phyloP scores from a whole-genome alignment of 2,329 filamentous ascomycete genomes.

The Curvularia spicifera region DNA sequence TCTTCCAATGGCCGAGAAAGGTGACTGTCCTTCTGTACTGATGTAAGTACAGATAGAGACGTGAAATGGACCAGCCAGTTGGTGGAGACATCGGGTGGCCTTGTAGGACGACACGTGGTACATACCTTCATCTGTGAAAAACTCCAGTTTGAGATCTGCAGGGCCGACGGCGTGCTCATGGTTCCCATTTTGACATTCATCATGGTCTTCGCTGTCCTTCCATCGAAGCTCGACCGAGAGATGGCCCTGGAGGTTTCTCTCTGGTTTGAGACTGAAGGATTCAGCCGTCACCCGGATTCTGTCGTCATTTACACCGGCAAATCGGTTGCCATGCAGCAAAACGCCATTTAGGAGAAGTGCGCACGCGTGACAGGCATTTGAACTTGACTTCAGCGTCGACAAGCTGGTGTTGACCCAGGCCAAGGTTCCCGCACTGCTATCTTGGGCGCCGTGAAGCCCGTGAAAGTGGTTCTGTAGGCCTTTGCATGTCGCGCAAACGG shows the following conservation, averaged over 20 bases:
- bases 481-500: slow-evolving; percentile 43
- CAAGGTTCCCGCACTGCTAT: slow-evolving; percentile 23
- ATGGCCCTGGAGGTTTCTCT: slow-evolving; percentile 36
- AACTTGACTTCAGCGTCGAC: slow-evolving; percentile 38
- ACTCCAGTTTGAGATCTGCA: slow-evolving; percentile 47
- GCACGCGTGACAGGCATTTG: slow-evolving; percentile 41
- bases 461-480: slow-evolving; percentile 42
- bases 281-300: slow-evolving; percentile 37
- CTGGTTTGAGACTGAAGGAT: slow-evolving; percentile 28
- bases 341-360: slow-evolving; percentile 44
- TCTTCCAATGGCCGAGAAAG: slow-evolving; percentile 45
- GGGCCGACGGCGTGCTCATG: slow-evolving; percentile 32
- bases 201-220: slow-evolving; percentile 26
- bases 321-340: slow-evolving; percentile 42
- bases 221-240: slow-evolving; percentile 46
- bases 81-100: background rate
- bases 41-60: slow-evolving; percentile 14
- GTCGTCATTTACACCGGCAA: slow-evolving; percentile 34
- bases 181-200: slow-evolving; percentile 29
- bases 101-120: background rate
- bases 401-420: slow-evolving; percentile 41
- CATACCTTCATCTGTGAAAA: slow-evolving; percentile 47
- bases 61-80: slow-evolving; percentile 6
- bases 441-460: slow-evolving; percentile 23
- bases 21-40: slow-evolving; percentile 43